Conservation (phyloP, 2,329 filamentous ascomycete genomes). For the Mycosphaerella sp. region DNA sequence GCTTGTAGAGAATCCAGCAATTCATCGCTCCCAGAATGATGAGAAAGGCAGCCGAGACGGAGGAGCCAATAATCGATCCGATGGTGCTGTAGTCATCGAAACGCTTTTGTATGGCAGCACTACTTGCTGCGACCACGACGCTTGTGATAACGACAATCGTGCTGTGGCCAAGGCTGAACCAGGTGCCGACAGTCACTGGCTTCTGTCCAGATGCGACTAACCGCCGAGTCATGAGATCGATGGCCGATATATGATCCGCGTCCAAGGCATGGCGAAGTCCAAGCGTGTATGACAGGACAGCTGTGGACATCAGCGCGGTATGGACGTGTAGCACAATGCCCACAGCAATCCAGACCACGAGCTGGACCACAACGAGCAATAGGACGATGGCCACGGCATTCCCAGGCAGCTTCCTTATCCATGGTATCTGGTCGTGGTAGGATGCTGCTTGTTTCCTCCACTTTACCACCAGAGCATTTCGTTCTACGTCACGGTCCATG, state of each 20-base stretch:
- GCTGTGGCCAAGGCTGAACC: conserved; percentile 88
- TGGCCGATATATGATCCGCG: conserved; percentile 88
- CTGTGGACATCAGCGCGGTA: conserved; percentile 62
- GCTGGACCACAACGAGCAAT: conserved; percentile 48
- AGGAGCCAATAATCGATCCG: conserved; percentile 83
- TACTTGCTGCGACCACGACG: conserved; percentile 84
- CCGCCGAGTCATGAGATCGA: conserved; percentile 89
- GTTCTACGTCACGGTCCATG: conserved; percentile 12
- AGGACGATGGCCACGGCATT: conserved; percentile 52
- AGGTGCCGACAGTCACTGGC: conserved; percentile 88
- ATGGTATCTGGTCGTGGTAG: conserved; percentile 49
- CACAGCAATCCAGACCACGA: conserved; percentile 52
- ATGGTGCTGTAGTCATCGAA: conserved; percentile 75
- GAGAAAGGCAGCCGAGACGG: conserved; percentile 75
- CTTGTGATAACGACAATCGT: conserved; percentile 90
- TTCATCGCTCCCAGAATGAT: conserved; percentile 79
- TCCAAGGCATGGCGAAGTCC: conserved; percentile 93
- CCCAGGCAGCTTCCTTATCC: conserved; percentile 51
- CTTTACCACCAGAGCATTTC: conserved; percentile 13
- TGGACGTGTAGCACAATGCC: conserved; percentile 48
- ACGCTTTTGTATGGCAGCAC: conserved; percentile 69
- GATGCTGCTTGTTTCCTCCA: conserved; percentile 21
- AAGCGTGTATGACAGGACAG: conserved; percentile 78
- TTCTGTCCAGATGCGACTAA: conserved; percentile 78
- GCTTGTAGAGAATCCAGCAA: conserved; percentile 72